Evolutionary conservation across 257 asterid genomes (phyloP).

Genomic region (Linaria vulgaris): DNA sequence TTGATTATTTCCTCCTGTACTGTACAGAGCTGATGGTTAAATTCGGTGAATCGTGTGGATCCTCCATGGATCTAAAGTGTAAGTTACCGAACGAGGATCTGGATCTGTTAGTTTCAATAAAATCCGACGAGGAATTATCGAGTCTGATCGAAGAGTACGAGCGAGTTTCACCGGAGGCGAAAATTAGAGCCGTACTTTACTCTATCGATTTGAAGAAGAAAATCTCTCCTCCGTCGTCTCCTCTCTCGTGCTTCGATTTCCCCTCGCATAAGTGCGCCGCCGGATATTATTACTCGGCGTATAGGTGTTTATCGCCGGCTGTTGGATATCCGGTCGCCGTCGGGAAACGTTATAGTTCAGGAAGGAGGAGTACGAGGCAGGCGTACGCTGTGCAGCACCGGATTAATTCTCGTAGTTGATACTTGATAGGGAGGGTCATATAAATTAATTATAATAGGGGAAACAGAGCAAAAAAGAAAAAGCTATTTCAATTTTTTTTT

Average conservation of each 20-base stretch:
- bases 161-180: slow-evolving; percentile 47
- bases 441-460: not conserved
- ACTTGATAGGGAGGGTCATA: slow-evolving; percentile 7
- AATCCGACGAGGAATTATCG: slow-evolving; percentile 67
- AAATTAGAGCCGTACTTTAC: slow-evolving; percentile 66
- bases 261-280: slow-evolving; percentile 31
- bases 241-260: slow-evolving; percentile 59
- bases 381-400: not conserved
- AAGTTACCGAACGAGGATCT: slow-evolving; percentile 71
- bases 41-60: slow-evolving; percentile 66
- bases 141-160: slow-evolving; percentile 67
- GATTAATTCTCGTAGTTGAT: not conserved
- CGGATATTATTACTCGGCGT: slow-evolving; percentile 16
- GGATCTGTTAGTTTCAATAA: slow-evolving; percentile 65
- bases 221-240: slow-evolving; percentile 62
- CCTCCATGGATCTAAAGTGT: slow-evolving; percentile 61
- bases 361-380: not conserved
- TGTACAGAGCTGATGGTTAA: slow-evolving; percentile 65
- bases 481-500: slow-evolving; percentile 6
- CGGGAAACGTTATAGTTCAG: not conserved
- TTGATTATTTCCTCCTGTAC: not conserved
- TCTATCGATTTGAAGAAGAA: slow-evolving; percentile 51
- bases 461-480: not conserved
- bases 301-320: slow-evolving; percentile 24
- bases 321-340: slow-evolving; percentile 7